Conservation (phyloP, 768 basidiomycete species). For the Lyophyllum decastes region DNA sequence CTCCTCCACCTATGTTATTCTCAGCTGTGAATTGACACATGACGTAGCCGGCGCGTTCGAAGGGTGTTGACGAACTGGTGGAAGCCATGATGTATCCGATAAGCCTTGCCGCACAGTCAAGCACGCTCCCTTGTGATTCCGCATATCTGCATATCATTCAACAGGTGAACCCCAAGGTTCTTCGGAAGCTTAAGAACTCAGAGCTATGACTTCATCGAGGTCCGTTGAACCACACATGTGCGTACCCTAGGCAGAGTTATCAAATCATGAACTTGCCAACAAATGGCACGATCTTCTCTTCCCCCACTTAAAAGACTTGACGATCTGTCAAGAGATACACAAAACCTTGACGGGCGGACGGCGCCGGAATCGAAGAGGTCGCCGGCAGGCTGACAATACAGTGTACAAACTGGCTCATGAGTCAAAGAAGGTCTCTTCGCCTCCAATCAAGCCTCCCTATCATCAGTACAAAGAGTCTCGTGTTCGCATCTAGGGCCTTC, state of each 20-base stretch:
- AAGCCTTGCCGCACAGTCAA: no score
- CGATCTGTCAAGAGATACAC: constrained; percentile 11
- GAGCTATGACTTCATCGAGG: constrained; percentile 3
- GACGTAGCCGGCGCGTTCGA: constrained; percentile 12
- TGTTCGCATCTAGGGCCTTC: not conserved
- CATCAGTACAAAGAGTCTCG: not conserved
- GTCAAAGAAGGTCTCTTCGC: not conserved
- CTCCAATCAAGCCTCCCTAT: not conserved
- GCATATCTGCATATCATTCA: no score
- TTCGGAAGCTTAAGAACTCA: not conserved
- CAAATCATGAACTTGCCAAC: constrained; percentile 8
- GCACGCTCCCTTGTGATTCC: no score
- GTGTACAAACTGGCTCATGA: constrained; percentile 13
- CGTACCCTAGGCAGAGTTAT: constrained; percentile 7
- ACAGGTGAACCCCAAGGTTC: not conserved
- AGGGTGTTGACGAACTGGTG: not conserved
- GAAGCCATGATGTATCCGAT: not conserved
- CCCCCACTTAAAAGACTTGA: constrained; percentile 7
- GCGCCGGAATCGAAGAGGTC: constrained; percentile 7
- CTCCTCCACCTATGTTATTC: not conserved
- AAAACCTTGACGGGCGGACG: constrained; percentile 13
- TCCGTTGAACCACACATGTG: not conserved
- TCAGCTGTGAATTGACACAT: constrained; percentile 11
- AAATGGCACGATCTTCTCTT: constrained; percentile 16
- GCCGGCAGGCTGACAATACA: constrained; percentile 1